Conservation (phyloP, 352 stramenopile species). For the Globisporangium nunn region DNA sequence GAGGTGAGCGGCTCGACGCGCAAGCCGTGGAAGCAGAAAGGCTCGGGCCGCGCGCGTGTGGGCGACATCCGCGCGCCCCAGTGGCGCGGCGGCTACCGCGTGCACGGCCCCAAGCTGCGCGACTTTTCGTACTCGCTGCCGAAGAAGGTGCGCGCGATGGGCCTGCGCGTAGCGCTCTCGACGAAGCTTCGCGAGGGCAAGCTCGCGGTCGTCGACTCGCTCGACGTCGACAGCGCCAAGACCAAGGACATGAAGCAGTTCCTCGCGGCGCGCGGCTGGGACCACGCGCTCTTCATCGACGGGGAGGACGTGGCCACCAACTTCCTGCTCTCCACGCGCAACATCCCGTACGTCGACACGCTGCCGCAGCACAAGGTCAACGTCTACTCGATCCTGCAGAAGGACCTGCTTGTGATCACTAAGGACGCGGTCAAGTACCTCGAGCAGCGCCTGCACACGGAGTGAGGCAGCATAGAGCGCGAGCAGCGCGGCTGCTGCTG, state of each 20-base stretch:
- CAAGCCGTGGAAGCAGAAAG: conserved; percentile 88
- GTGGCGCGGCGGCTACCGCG: conserved; percentile 80
- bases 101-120: conserved; percentile 78
- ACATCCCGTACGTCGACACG: conserved; percentile 81
- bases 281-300: conserved; percentile 83
- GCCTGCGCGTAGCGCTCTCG: conserved; percentile 75
- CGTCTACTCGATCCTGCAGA: conserved; percentile 87
- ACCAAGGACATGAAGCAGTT: conserved; percentile 86
- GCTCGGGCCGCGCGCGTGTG: conserved; percentile 77
- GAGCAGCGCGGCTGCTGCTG: background rate
- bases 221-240: conserved; percentile 74
- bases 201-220: conserved; percentile 70
- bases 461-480: conserved; percentile 31
- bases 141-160: conserved; percentile 87
- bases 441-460: conserved; percentile 77
- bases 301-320: conserved; percentile 64
- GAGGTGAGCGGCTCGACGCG: conserved; percentile 84
- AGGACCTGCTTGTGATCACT: conserved; percentile 82
- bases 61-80: conserved; percentile 80
- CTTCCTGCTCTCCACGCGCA: conserved; percentile 77
- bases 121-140: conserved; percentile 85
- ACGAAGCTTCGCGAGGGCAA: conserved; percentile 86
- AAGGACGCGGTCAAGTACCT: conserved; percentile 85
- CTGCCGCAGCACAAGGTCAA: conserved; percentile 86
- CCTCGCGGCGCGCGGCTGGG: conserved; percentile 67